Percentiles rank a stretch among this genome's conserved stretches.
These are phyloP conservation scores for Candida coleopterorum DNA, from an alignment of 805 yeast genomes.

Conservation along the genomic window DNA sequence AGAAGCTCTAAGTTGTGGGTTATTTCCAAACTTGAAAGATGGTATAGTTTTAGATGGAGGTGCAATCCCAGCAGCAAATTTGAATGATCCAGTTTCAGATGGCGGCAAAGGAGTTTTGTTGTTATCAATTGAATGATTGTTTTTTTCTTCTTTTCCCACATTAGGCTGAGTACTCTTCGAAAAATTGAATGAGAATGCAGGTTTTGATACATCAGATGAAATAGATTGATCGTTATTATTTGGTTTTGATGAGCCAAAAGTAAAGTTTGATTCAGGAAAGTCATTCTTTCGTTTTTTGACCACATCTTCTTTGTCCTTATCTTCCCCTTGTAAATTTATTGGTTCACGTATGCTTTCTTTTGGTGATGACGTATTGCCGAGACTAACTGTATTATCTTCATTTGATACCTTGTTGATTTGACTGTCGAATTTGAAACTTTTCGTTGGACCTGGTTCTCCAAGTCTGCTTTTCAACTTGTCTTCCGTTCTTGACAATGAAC, in stretches of 20 bases:
- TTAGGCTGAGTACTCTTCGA: background rate
- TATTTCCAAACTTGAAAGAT: slow-evolving; percentile 1
- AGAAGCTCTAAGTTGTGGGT: background rate
- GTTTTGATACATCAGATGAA: background rate
- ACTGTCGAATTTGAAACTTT: no score
- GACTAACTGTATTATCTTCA: no score
- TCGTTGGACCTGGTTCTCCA: background rate
- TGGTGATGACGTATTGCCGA: no score
- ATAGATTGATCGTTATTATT: background rate
- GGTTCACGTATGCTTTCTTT: no score
- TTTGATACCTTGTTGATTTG: no score
- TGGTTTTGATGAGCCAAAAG: background rate
- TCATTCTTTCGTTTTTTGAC: background rate
- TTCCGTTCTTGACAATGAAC: background rate
- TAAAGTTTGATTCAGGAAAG: background rate
- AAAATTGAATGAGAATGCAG: slow-evolving; percentile 9
- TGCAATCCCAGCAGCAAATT: slow-evolving; percentile 11
- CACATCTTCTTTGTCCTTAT: background rate
- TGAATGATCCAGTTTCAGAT: slow-evolving; percentile 5
- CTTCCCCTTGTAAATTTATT: no score
- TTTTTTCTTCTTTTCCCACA: background rate
- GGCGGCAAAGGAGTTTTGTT: background rate
- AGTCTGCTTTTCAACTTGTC: background rate
- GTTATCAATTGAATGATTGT: background rate
- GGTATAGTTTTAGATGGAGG: slow-evolving; percentile 4